These are phyloP conservation scores for Eucalyptus pumila DNA, from an alignment of 345 rosid species.

Conservation along the genomic window DNA sequence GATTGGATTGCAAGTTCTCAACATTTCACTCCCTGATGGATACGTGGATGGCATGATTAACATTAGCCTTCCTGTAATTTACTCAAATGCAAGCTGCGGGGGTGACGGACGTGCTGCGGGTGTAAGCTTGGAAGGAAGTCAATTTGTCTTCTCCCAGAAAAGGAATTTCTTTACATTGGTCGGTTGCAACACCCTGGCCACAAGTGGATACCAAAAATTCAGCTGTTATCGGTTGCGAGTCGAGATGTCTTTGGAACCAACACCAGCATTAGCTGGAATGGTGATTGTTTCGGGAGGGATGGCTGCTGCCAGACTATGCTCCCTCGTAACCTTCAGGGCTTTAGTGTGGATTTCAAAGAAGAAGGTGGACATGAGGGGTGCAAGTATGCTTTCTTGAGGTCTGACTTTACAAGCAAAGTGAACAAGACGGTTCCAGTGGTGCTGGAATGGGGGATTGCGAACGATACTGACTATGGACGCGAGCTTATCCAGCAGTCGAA, in stretches of 20 bases:
- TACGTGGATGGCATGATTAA: background rate
- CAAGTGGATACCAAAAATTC: background rate
- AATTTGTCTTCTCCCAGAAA: background rate
- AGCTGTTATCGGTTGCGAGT: background rate
- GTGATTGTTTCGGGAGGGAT: background rate
- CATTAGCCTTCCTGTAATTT: background rate
- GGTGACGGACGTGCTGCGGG: background rate
- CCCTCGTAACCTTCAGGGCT: no score
- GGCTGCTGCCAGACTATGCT: no score
- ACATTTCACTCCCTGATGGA: background rate
- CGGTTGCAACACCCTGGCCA: background rate
- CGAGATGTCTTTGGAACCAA: background rate
- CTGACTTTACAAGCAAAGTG: no score
- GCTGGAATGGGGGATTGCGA: background rate
- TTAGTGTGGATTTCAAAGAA: no score
- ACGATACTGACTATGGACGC: background rate
- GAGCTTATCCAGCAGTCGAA: rapidly evolving
- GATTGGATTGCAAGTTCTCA: background rate
- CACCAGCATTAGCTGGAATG: rapidly evolving
- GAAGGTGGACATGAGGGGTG: no score
- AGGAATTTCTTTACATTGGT: background rate
- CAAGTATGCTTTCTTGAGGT: no score
- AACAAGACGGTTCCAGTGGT: no score
- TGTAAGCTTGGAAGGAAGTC: background rate
- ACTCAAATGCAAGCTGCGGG: background rate